Evolutionary conservation across 2,329 filamentous ascomycete genomes (phyloP).

Genomic region (Pochonia chlamydosporia): DNA sequence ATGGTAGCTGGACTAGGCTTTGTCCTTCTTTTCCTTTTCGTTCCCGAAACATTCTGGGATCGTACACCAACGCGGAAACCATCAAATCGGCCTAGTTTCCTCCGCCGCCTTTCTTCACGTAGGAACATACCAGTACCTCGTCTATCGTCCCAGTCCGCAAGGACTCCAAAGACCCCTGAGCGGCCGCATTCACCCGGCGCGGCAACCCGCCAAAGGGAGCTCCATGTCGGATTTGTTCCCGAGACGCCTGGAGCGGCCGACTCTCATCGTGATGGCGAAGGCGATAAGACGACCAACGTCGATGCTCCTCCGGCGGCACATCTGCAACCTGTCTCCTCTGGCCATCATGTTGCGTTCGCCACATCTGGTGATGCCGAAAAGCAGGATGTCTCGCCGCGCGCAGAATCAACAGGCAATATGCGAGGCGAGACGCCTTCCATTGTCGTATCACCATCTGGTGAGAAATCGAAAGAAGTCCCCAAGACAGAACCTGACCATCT

Average conservation of each 20-base stretch:
- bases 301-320: slow-evolving; percentile 14
- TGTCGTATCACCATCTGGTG: neutral
- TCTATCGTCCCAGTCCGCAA: neutral
- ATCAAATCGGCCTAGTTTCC: slow-evolving; percentile 37
- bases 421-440: neutral
- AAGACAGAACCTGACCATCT: neutral
- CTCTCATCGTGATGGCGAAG: neutral
- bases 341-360: slow-evolving; percentile 54
- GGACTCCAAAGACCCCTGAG: slow-evolving; percentile 7
- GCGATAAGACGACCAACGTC: neutral
- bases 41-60: slow-evolving; percentile 96
- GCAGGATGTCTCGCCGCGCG: neutral
- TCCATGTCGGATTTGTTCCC: slow-evolving; percentile 27
- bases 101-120: slow-evolving; percentile 42
- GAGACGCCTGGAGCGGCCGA: neutral
- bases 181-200: slow-evolving; percentile 14
- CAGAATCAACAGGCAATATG: neutral
- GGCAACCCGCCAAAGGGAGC: slow-evolving; percentile 18
- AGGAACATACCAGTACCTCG: slow-evolving; percentile 15
- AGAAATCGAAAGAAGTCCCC: neutral
- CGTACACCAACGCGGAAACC: slow-evolving; percentile 54
- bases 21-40: slow-evolving; percentile 76
- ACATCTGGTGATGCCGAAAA: slow-evolving; percentile 13
- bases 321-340: neutral
- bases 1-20: slow-evolving; percentile 70